Evolutionary conservation across 768 basidiomycete species (phyloP).

Genomic region (Leucocoprinus leucothites): DNA sequence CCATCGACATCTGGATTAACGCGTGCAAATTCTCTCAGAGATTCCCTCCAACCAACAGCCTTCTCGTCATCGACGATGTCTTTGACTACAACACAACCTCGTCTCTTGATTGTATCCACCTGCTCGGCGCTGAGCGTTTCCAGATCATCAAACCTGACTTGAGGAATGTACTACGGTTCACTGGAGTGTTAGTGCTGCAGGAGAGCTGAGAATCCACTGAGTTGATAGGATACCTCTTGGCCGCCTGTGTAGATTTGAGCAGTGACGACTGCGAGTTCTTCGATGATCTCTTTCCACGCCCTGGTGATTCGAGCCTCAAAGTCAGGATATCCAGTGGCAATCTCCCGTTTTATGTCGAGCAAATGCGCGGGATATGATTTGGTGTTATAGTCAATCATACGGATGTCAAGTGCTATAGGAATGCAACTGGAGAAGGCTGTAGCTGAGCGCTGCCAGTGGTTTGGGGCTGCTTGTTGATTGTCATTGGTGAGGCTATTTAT

Average conservation of each 20-base stretch:
- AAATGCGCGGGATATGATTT: conserved; percentile 45
- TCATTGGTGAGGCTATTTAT: too few species aligned
- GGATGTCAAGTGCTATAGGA: too few species aligned
- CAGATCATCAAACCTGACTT: conserved; percentile 57
- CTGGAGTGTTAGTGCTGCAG: too few species aligned
- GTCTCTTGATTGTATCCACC: conserved; percentile 46
- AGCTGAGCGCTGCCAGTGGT: too few species aligned
- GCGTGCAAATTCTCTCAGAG: conserved; percentile 52
- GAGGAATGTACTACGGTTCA: conserved; percentile 52
- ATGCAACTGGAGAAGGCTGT: too few species aligned
- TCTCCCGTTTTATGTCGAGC: conserved; percentile 53
- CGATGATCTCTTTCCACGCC: conserved; percentile 58
- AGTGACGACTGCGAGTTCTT: conserved; percentile 44
- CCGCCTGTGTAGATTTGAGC: conserved; percentile 44
- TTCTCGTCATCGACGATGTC: conserved; percentile 56
- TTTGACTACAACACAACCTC: conserved; percentile 59
- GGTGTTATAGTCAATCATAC: not conserved
- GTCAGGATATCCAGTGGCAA: conserved; percentile 48
- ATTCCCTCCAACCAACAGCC: conserved; percentile 55
- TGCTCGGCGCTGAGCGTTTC: conserved; percentile 41
- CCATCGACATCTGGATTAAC: conserved; percentile 54
- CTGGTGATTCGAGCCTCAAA: conserved; percentile 46
- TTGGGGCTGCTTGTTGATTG: too few species aligned
- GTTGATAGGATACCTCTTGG: conserved; percentile 42
- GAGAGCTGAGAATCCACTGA: too few species aligned